A percentile compares a stretch with the other conserved stretches of the same genome.
phyloP scores from a whole-genome alignment of 768 basidiomycete species.

The Tulasnella sp. region DNA sequence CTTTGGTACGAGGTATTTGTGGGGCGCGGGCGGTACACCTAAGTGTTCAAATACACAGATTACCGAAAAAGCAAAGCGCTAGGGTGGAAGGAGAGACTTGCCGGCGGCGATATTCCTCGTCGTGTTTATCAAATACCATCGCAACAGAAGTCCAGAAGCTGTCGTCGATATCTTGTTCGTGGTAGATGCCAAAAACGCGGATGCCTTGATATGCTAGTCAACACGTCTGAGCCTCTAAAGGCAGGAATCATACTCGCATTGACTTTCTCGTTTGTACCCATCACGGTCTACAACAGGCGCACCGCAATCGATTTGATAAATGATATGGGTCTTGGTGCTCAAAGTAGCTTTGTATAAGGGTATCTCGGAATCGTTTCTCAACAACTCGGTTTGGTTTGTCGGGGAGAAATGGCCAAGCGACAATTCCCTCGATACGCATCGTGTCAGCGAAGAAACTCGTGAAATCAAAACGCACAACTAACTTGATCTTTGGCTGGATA shows the following conservation, averaged over 20 bases:
- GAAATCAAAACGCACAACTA: no score
- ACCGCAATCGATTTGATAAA: background rate
- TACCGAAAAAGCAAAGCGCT: background rate
- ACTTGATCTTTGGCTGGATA: no score
- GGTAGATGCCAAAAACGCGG: background rate
- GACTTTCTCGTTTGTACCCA: background rate
- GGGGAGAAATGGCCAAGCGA: background rate
- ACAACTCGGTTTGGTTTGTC: background rate
- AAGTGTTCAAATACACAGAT: background rate
- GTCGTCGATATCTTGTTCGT: background rate
- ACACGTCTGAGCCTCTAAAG: background rate
- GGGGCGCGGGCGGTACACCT: background rate
- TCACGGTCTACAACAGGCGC: background rate
- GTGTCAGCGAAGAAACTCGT: no score
- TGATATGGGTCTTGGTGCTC: background rate
- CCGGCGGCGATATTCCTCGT: background rate
- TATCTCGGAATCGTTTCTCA: background rate
- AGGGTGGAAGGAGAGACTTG: background rate
- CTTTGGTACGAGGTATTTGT: background rate
- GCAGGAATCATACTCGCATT: background rate
- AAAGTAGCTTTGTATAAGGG: background rate
- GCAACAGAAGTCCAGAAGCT: background rate
- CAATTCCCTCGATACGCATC: no score
- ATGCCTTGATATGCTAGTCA: background rate
- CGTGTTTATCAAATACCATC: background rate